These are phyloP conservation scores for Juglanconis juglandina DNA, from an alignment of 2,329 filamentous ascomycete genomes.

Conservation along the genomic window DNA sequence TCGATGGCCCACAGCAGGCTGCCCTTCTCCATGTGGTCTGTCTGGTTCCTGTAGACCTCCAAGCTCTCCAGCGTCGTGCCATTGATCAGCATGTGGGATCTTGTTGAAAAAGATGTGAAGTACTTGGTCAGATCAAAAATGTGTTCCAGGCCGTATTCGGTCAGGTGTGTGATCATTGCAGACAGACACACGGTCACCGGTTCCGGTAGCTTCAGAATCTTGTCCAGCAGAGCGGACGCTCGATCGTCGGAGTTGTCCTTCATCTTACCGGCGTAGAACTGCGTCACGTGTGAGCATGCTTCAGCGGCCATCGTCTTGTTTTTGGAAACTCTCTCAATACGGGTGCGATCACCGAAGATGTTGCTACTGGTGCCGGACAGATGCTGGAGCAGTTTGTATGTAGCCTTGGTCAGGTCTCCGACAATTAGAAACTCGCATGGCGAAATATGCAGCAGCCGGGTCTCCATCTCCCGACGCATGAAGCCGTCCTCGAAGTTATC, in stretches of 20 bases:
- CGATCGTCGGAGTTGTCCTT: slow-evolving; percentile 58
- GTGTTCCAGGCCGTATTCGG: slow-evolving; percentile 89
- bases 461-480: slow-evolving; percentile 95
- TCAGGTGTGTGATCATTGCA: slow-evolving; percentile 90
- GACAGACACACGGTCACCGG: slow-evolving; percentile 88
- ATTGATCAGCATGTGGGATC: slow-evolving; percentile 93
- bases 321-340: slow-evolving; percentile 75
- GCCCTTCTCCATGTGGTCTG: slow-evolving; percentile 78
- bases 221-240: slow-evolving; percentile 70
- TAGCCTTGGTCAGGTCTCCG: slow-evolving; percentile 82
- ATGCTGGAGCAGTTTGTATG: slow-evolving; percentile 87
- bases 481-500: slow-evolving; percentile 96
- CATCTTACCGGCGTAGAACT: slow-evolving; percentile 87
- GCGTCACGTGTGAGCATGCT: slow-evolving; percentile 82
- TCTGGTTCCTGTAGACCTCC: slow-evolving; percentile 93
- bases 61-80: slow-evolving; percentile 91
- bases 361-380: slow-evolving; percentile 86
- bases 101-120: slow-evolving; percentile 90
- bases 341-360: slow-evolving; percentile 84
- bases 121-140: slow-evolving; percentile 96
- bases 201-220: slow-evolving; percentile 80
- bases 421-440: slow-evolving; percentile 94
- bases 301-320: slow-evolving; percentile 79
- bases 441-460: slow-evolving; percentile 87
- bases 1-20: slow-evolving; percentile 95